Conservation (phyloP, 225 moss, liverwort and hornwort genomes). For the Bryum argenteum region DNA sequence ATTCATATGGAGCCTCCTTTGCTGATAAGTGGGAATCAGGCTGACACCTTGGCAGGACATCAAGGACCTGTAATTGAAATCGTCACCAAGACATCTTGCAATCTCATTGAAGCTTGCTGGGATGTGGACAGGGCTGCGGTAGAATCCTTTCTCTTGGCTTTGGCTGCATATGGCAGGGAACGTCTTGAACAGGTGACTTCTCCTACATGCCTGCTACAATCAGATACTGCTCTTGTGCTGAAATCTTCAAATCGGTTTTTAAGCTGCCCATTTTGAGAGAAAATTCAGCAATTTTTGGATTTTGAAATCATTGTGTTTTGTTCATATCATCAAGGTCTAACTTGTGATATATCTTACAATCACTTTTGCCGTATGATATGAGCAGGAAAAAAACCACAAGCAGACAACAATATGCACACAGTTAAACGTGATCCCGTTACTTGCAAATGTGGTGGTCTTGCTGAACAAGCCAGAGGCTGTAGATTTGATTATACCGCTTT, state of each 20-base stretch:
- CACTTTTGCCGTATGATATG: conserved; percentile 13
- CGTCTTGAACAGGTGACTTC: conserved; percentile 66
- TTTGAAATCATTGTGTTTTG: not conserved
- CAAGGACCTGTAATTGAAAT: conserved; percentile 58
- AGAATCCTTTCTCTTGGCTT: conserved; percentile 79
- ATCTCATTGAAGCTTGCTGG: conserved; percentile 70
- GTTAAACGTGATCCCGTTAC: conserved; percentile 77
- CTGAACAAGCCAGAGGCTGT: conserved; percentile 75
- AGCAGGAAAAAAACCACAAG: conserved; percentile 71
- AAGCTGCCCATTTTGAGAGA: not conserved
- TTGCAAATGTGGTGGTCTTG: conserved; percentile 66
- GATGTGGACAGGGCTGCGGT: conserved; percentile 69
- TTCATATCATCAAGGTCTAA: conserved; percentile 18
- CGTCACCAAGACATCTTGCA: conserved; percentile 60
- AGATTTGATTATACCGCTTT: conserved; percentile 70
- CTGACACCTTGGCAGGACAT: conserved; percentile 58
- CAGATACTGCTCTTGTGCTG: conserved; percentile 12
- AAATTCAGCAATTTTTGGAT: conserved; percentile 7
- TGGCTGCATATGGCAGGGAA: conserved; percentile 75
- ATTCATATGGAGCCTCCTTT: conserved; percentile 7
- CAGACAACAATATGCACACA: conserved; percentile 53
- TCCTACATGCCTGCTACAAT: not conserved
- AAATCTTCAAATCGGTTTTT: too few relatives aligned
- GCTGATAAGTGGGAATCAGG: conserved; percentile 35
- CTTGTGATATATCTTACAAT: conserved; percentile 1